Conservation (phyloP, 1,284 basidiomycete species). For the Microbotryomycetes sp. region DNA sequence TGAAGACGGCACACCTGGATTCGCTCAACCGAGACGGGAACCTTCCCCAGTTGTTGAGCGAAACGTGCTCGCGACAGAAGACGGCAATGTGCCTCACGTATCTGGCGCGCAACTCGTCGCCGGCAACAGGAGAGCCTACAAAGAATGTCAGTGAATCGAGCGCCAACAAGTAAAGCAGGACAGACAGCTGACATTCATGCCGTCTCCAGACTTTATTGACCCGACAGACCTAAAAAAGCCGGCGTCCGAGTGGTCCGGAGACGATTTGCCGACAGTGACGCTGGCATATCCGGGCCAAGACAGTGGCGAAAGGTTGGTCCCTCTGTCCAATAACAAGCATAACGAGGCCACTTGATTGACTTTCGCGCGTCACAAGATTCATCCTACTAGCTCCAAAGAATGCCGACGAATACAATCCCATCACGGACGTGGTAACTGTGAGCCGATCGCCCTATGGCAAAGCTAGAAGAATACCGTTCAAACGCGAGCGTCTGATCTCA, state of each 20-base stretch:
- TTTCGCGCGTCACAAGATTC: slow-evolving; percentile 35
- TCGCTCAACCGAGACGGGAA: neutral
- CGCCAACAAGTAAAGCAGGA: neutral
- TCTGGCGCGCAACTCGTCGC: slow-evolving; percentile 12
- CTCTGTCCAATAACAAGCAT: too few relatives aligned
- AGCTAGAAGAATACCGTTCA: too few relatives aligned
- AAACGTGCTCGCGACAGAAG: neutral
- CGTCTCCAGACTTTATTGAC: slow-evolving; percentile 20
- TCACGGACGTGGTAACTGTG: slow-evolving; percentile 41
- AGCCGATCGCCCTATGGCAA: too few relatives aligned
- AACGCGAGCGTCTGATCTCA: too few relatives aligned
- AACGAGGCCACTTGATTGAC: neutral
- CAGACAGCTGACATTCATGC: neutral
- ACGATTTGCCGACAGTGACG: slow-evolving; percentile 38
- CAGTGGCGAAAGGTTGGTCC: slow-evolving; percentile 39
- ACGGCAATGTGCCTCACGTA: neutral
- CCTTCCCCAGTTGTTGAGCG: neutral
- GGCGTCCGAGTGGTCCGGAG: slow-evolving; percentile 16
- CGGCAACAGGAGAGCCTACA: slow-evolving; percentile 11
- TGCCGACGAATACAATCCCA: slow-evolving; percentile 43
- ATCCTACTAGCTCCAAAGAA: slow-evolving; percentile 39
- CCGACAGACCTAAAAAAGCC: slow-evolving; percentile 2
- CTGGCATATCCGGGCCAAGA: slow-evolving; percentile 43
- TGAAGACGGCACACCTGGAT: neutral
- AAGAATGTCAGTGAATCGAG: slow-evolving; percentile 11